phyloP scores from a whole-genome alignment of 1,139 yeast genomes.

The Taphrina betulina region DNA sequence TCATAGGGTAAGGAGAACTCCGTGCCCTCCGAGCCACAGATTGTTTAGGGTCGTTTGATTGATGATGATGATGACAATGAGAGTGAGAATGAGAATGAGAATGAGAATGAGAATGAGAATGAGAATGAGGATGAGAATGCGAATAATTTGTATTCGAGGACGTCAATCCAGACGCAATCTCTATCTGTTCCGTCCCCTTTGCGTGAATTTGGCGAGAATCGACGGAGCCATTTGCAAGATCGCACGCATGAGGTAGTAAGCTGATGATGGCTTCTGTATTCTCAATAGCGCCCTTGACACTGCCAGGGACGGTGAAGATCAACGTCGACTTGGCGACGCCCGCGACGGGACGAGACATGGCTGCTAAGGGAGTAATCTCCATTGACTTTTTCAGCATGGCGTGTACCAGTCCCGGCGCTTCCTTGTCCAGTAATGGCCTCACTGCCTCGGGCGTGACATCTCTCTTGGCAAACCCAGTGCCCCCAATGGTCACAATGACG shows the following conservation, averaged over 20 bases:
- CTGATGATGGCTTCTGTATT: conserved; percentile 47
- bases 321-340: conserved; percentile 46
- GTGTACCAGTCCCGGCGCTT: conserved; percentile 53
- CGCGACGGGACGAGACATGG: conserved; percentile 52
- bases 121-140: not conserved
- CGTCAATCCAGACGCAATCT: conserved; percentile 36
- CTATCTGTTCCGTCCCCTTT: conserved; percentile 40
- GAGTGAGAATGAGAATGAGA: conserved; percentile 37
- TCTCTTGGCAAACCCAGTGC: conserved; percentile 51
- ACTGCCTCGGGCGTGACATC: conserved; percentile 56
- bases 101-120: conserved; percentile 36
- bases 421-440: conserved; percentile 46
- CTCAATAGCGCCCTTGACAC: conserved; percentile 52
- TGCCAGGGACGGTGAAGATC: conserved; percentile 53
- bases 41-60: conserved; percentile 43
- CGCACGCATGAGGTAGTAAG: conserved; percentile 49
- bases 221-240: conserved; percentile 43
- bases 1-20: conserved; percentile 52
- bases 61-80: conserved; percentile 37
- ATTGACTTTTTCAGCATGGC: conserved; percentile 50
- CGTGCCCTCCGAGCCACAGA: conserved; percentile 50
- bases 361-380: conserved; percentile 50
- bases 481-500: conserved; percentile 51
- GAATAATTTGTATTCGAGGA: not conserved
- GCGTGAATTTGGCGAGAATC: conserved; percentile 48